Conservation (phyloP, 2,329 filamentous ascomycete genomes). For the Penicillium crustosum region DNA sequence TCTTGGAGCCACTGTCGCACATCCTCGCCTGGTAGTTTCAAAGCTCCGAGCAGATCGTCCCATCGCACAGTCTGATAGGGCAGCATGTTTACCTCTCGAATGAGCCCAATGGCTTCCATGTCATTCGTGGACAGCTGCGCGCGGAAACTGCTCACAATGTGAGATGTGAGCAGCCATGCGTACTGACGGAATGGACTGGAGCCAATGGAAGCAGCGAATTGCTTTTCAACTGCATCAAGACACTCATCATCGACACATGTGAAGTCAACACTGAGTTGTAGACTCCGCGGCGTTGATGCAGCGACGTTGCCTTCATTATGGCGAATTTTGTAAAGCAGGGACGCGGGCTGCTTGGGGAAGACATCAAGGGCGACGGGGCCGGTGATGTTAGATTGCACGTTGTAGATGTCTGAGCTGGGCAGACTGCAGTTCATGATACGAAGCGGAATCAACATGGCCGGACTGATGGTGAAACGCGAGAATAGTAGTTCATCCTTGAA, state of each 20-base stretch:
- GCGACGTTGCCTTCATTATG: conserved; percentile 21
- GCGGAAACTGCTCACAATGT: conserved; percentile 50
- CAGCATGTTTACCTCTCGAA: conserved; percentile 53
- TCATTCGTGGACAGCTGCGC: conserved; percentile 49
- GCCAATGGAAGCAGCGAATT: conserved; percentile 50
- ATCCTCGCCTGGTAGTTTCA: conserved; percentile 48
- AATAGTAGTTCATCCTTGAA: conserved; percentile 83
- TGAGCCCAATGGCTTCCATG: conserved; percentile 56
- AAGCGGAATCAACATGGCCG: conserved; percentile 72
- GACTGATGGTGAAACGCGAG: conserved; percentile 87
- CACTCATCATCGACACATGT: conserved; percentile 75
- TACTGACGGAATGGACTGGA: conserved; percentile 50
- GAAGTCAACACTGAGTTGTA: conserved; percentile 70
- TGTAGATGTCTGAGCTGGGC: conserved; percentile 65
- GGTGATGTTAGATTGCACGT: conserved; percentile 52
- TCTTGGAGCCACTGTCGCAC: conserved; percentile 53
- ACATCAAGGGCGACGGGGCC: conserved; percentile 56
- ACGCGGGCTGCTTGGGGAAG: conserved; percentile 78
- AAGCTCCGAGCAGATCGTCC: conserved; percentile 52
- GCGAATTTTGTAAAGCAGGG: conserved; percentile 74
- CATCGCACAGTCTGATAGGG: conserved; percentile 55
- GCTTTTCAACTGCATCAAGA: conserved; percentile 45
- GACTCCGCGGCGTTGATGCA: conserved; percentile 31
- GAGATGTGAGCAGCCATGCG: conserved; percentile 52
- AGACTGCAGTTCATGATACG: conserved; percentile 71